Evolutionary conservation across 2,329 filamentous ascomycete species (phyloP).

Genomic region (Sclerotinia borealis): DNA sequence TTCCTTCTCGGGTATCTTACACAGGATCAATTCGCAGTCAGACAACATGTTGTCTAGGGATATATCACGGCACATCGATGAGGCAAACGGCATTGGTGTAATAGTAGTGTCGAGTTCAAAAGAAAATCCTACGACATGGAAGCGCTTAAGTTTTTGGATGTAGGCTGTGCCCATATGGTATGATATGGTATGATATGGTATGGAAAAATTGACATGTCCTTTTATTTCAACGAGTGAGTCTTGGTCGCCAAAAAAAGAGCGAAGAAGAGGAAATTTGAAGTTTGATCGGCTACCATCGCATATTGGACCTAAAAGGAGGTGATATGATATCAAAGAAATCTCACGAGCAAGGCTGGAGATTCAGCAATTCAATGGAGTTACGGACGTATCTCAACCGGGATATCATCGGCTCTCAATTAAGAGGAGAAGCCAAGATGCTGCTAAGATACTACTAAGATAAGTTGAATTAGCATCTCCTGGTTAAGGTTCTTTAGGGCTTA

Average conservation of each 20-base stretch:
- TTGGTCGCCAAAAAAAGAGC: too few species aligned
- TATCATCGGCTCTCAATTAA: neutral
- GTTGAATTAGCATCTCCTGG: neutral
- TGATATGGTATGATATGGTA: neutral
- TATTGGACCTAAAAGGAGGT: neutral
- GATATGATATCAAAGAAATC: neutral
- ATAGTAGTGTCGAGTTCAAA: neutral
- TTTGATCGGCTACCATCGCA: neutral
- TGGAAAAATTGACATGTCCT: neutral
- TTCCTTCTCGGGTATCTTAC: neutral
- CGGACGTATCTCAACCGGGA: neutral
- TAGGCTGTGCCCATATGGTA: neutral
- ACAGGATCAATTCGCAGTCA: neutral
- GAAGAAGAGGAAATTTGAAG: neutral
- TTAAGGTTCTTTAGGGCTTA: neutral
- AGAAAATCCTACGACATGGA: neutral
- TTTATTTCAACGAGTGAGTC: neutral
- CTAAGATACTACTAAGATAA: neutral
- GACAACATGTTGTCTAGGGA: neutral
- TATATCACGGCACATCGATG: neutral
- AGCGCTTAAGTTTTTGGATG: neutral
- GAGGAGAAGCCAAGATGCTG: neutral
- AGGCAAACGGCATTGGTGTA: neutral
- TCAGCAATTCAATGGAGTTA: neutral
- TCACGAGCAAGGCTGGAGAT: neutral